Base-by-base conservation (phyloP, 148 eudicot species). In the Fagopyrum tataricum region DNA sequence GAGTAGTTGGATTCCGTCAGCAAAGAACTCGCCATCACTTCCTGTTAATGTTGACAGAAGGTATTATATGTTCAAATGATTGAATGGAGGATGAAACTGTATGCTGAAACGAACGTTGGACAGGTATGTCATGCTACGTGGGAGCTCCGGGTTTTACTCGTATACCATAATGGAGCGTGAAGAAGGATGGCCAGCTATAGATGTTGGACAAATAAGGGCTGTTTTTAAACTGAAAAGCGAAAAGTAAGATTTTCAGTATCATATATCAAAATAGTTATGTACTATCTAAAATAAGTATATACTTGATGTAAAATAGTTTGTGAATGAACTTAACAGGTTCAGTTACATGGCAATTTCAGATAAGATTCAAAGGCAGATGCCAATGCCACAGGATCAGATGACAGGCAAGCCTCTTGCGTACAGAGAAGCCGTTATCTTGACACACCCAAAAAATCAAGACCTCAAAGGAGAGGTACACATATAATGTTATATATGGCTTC, bases 161-260 rank as follows among this genome's bases (percentile, higher is more conserved):
- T 90, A 93, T 18, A 81, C 83, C 23, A 88, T 85, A 55, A 75
- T 85, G 31, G 93, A 90, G 76, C 85, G 87, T 11, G 75, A 79
- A 56, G 85, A 83, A 26, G 92, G 84, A 10, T 93, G 90, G 90
- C 90, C 89, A 52, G 81, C 78, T 71, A 83, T 93, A 70, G 87
- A 86, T 78, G 84, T 93, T 44, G 84, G 82, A 72, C 94, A 93
- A 80, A 84, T 93, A 41, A 86, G 98, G 74, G 86, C 86, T 21
- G 90, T 79, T 20, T 90, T 87, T 87, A 93, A 89, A 89, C 94
- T 93, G 18, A 79, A 87, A 70, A 92, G 88, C 72, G 85, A 88
- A 76, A 86, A 83, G 96, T 88, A 80, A 53, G 17, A 21, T 12
- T 15, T 24, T 1, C n/a, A 8, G n/a, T 52, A 52, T 13, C 6